Conservation (phyloP, 2,329 filamentous ascomycete species). For the Hypoxylon sp. region DNA sequence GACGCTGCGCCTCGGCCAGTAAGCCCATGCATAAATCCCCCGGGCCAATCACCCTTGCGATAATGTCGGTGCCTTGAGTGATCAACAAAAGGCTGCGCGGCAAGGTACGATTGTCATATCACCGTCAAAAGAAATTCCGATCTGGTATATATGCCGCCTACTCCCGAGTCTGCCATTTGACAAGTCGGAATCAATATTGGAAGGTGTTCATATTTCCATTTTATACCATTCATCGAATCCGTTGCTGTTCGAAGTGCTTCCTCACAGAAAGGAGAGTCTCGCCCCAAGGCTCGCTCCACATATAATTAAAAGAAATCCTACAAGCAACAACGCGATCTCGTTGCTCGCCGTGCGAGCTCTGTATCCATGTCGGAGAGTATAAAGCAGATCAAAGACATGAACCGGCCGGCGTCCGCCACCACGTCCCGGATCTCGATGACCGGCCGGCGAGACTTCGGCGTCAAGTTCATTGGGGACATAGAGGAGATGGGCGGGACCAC, state of each 20-base stretch:
- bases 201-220: too few species aligned
- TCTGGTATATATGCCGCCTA: slow-evolving; percentile 11
- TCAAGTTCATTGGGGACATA: slow-evolving; percentile 29
- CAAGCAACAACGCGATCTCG: too few species aligned
- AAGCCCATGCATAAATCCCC: neutral
- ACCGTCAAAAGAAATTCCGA: neutral
- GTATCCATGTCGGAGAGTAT: neutral
- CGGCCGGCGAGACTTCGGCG: slow-evolving; percentile 30
- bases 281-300: too few species aligned
- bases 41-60: slow-evolving; percentile 26
- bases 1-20: slow-evolving; percentile 22
- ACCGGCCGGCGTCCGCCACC: slow-evolving; percentile 29
- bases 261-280: too few species aligned
- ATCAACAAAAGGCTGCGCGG: slow-evolving; percentile 16
- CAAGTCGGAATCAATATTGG: neutral
- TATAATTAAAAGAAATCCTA: too few species aligned
- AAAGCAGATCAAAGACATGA: neutral
- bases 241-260: too few species aligned
- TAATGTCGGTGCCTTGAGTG: slow-evolving; percentile 34
- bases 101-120: neutral
- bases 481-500: slow-evolving; percentile 18
- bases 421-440: slow-evolving; percentile 31
- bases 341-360: neutral
- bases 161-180: neutral
- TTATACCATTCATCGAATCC: too few species aligned